These are phyloP conservation scores for Selenicereus undatus DNA, from an alignment of 148 eudicot species.

Conservation along the genomic window DNA sequence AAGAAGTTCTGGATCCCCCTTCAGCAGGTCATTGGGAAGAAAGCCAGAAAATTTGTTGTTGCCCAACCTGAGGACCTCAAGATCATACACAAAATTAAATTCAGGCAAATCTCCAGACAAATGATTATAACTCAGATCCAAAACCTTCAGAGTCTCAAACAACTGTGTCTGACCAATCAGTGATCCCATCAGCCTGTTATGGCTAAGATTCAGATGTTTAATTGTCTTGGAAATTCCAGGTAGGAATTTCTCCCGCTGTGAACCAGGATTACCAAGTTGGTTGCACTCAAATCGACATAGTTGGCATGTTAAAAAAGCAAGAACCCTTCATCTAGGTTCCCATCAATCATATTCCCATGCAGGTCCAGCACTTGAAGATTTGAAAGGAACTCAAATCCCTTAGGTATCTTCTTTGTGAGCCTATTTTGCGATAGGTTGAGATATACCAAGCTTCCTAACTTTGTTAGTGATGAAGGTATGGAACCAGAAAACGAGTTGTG, in stretches of 20 bases:
- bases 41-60: conserved; percentile 82
- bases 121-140: conserved; percentile 89
- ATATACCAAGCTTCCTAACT: conserved; percentile 54
- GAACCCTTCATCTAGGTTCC: conserved; percentile 60
- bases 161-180: conserved; percentile 62
- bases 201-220: conserved; percentile 75
- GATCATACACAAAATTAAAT: conserved; percentile 91
- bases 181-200: conserved; percentile 72
- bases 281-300: conserved; percentile 84
- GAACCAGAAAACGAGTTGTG: conserved; percentile 71
- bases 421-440: conserved; percentile 76
- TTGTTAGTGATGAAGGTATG: conserved; percentile 58
- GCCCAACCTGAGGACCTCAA: conserved; percentile 72
- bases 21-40: conserved; percentile 77
- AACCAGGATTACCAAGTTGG: conserved; percentile 44
- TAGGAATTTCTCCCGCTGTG: conserved; percentile 45
- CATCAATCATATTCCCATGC: conserved; percentile 78
- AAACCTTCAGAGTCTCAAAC: conserved; percentile 69
- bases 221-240: conserved; percentile 63
- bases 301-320: conserved; percentile 58
- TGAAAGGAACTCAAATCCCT: conserved; percentile 64
- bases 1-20: conserved; percentile 79
- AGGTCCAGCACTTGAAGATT: conserved; percentile 72
- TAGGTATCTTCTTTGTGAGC: conserved; percentile 58
- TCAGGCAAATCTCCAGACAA: conserved; percentile 86